Evolutionary conservation across 2,329 filamentous ascomycete species (phyloP), one percentile per base, ranked within the genome.

Genomic region (Amauroascus niger): DNA sequence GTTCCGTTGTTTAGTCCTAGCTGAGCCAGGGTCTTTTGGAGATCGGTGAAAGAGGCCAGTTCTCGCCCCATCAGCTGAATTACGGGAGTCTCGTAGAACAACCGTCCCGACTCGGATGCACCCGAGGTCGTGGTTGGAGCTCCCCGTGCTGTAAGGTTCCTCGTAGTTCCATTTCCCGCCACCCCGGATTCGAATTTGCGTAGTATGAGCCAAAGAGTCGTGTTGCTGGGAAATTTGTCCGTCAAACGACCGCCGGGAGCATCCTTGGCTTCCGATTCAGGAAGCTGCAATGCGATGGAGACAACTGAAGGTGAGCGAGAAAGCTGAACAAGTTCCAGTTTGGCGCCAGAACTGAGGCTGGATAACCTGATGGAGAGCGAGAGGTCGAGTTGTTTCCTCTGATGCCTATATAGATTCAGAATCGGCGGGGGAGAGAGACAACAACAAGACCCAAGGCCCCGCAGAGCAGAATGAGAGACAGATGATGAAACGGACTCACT

Each of bases 21-120:
- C 67, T 95, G 88, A 4, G 83, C 83, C 44, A 98, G 71, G 0
- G 88, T 90, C 75, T 95, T 95, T 67, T 96, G 88, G 55, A 97
- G 78, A 63, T 94, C 90, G 16, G 76, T 75, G 62, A 97, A 87
- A 0, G 80, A 82, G 2, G 83, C 79, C 14, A 95, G 71, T 61
- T 91, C 87, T 62, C 87, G 79, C 8, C 86, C 87, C 78, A 95
- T 84, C 58, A 95, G 80, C 59, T 90, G 85, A 52, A 97, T 71
- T 14, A 89, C 83, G 0, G 93, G 93, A 59, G 83, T 85, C 70
- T 97, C 88, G 64, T 96, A 96, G 68, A 85, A 87, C 49, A 98
- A 72, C 66, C 90, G 82, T 4, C 90, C 91, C 30, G 84, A 80
- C 13, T 75, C 76, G 5, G 75, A 67, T 22, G 67, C 68, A 4